Evolutionary conservation across 345 rosid genomes (phyloP), one percentile per base, ranked within the genome.

Genomic region (Reutealis trisperma): DNA sequence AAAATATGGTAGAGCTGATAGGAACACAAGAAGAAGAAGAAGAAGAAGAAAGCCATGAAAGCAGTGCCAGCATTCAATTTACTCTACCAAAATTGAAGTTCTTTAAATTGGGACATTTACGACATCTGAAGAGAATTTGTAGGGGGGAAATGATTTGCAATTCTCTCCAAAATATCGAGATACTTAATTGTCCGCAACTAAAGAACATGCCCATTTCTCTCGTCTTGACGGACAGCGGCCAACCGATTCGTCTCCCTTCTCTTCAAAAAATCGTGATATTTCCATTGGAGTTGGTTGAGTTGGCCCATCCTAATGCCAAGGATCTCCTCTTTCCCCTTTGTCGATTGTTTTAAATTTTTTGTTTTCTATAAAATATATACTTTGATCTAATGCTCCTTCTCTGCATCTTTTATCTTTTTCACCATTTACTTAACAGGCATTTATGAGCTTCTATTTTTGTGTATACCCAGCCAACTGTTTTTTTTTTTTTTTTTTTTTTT

Each of bases 11-110:
- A n/a, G n/a, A n/a, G n/a, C n/a, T n/a, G n/a, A n/a, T n/a, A n/a
- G n/a, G n/a, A n/a, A n/a, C n/a, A n/a, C n/a, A n/a, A n/a, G n/a
- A n/a, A n/a, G n/a, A n/a, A n/a, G n/a, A n/a, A n/a, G n/a, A n/a
- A n/a, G n/a, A n/a, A n/a, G n/a, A n/a, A n/a, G n/a, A n/a, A 25
- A 22, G 37, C 37, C n/a, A 54, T 6, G 0, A 11, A 24, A 49
- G 24, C 4, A 22, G 13, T 13, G 4, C 22, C 47, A 32, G 16
- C 16, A 22, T 4, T 51, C 4, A 24, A 11, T 37, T 45, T 63
- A 9, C 22, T 62, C 77, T 80, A 18, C 77, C 77, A 3, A 74
- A 77, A 32, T 52, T 81, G 22, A 12, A 3, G 32, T n/a, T 0
- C 0, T 1, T 79, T 25, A 0, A 0, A 12, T 57, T 83, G 73